Evolutionary conservation across 2,329 filamentous ascomycete species (phyloP), one percentile per base, ranked within the genome.

Genomic region (Aspergillus nomiae): DNA sequence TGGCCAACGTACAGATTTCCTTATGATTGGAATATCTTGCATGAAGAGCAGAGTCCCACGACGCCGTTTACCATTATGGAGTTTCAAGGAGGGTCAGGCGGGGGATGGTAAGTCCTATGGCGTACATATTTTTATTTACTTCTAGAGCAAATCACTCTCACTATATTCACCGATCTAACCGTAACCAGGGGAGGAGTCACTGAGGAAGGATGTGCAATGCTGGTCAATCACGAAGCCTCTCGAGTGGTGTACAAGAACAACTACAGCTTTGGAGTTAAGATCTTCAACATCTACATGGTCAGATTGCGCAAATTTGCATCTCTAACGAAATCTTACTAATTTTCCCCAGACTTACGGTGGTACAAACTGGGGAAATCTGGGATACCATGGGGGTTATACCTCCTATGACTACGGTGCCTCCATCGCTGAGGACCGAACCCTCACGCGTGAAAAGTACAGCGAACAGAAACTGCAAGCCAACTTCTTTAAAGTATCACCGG

Each of bases 281-380:
- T 93, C 2, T 82, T 92, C 63, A 93, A 88, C 68, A 73, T 92
- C 1, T 92, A 92, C 73, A 93, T 93, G 90, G 86, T 63, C 8
- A 14, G 51, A 34, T 10, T 2, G 10, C 12, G n/a, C 4, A n/a
- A 2, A 7, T 10, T 21, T 34, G 19, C 21, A 5, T 8, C 14
- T 21, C 38, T 21, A 1, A 4, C 6, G 12, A 2, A 4, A 8
- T 21, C 86, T 67, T 6, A 28, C 43, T 59, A 4, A 34, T 24
- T 14, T 69, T 70, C 24, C 60, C 8, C 8, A 85, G 84, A 87
- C 85, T 0, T 90, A 83, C 67, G 91, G 91, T 5, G 91, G 91
- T 1, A 93, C 91, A 0, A 94, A 94, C 71, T 94, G 90, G 90
- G 91, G 91, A 0, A 92, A 92, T 63, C 76, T 92, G 3, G 89